Evolutionary conservation across 2,329 filamentous ascomycete genomes (phyloP).

Genomic region (Aaosphaeria pasadenensis): DNA sequence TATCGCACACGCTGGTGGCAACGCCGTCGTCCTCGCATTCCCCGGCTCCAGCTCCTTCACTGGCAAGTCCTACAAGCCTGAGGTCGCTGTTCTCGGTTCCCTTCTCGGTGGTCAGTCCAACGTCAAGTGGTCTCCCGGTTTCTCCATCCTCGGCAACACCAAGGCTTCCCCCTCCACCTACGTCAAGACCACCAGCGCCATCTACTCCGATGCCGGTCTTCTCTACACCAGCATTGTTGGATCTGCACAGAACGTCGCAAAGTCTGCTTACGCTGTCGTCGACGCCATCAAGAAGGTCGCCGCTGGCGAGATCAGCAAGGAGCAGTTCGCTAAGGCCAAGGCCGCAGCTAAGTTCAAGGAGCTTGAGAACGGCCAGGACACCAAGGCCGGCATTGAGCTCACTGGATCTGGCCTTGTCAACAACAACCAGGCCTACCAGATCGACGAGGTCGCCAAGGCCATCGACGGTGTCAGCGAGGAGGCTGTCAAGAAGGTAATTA

Average conservation of each 20-base stretch:
- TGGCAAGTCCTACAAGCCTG: constrained; percentile 76
- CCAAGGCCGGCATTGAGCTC: constrained; percentile 73
- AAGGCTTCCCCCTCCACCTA: constrained; percentile 63
- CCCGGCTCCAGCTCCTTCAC: constrained; percentile 78
- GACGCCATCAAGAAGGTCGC: constrained; percentile 80
- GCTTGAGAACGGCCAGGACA: constrained; percentile 76
- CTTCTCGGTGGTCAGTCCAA: constrained; percentile 85
- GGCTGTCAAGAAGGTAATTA: constrained; percentile 78
- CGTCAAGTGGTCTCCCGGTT: constrained; percentile 95
- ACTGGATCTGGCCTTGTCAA: constrained; percentile 83
- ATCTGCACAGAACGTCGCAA: constrained; percentile 67
- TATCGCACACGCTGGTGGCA: constrained; percentile 71
- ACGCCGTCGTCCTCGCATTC: constrained; percentile 88
- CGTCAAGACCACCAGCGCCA: constrained; percentile 71
- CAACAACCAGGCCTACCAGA: constrained; percentile 78
- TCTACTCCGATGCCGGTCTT: constrained; percentile 93
- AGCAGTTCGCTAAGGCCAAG: constrained; percentile 88
- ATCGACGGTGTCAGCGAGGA: constrained; percentile 80
- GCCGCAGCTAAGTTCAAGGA: constrained; percentile 92
- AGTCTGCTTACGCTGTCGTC: constrained; percentile 72
- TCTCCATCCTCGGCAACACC: constrained; percentile 82
- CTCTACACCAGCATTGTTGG: constrained; percentile 80
- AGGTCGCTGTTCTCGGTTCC: constrained; percentile 80
- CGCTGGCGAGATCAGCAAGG: constrained; percentile 70
- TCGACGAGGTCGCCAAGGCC: constrained; percentile 73